phyloP scores from a whole-genome alignment of 2,329 filamentous ascomycete genomes.

The Sporothrix phasma region DNA sequence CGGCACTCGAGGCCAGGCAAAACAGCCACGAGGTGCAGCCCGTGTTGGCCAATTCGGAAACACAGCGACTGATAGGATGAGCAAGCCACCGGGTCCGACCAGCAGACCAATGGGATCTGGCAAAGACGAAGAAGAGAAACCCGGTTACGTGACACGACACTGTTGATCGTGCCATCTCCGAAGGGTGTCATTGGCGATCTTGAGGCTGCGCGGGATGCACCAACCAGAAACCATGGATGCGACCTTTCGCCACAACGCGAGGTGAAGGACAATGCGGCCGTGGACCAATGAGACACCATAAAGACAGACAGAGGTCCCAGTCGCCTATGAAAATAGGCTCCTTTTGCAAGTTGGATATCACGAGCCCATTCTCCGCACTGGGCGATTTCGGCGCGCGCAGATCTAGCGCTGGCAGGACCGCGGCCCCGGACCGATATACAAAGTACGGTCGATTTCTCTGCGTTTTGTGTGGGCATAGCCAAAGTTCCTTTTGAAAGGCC shows the following conservation, averaged over 20 bases:
- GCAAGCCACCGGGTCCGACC: neutral
- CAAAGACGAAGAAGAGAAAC: neutral
- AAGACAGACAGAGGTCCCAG: too few relatives aligned
- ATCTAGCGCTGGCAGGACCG: neutral
- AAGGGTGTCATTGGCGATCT: neutral
- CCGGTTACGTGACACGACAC: too few relatives aligned
- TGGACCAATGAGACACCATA: neutral
- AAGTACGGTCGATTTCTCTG: neutral
- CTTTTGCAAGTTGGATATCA: neutral
- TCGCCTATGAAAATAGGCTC: neutral
- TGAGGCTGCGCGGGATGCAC: neutral
- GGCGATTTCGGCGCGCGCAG: neutral
- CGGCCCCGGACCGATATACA: constrained; percentile 4
- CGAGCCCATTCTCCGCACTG: constrained; percentile 1
- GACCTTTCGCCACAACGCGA: neutral
- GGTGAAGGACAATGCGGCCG: neutral
- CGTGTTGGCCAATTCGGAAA: neutral
- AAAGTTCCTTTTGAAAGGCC: neutral
- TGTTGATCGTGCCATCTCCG: neutral
- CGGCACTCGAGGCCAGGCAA: neutral
- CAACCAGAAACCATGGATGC: neutral
- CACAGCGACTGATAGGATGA: neutral
- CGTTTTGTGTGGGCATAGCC: neutral
- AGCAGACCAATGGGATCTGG: neutral
- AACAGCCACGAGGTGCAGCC: neutral